These are phyloP conservation scores for Euphorbia celastroides DNA, from an alignment of 441 rosid genomes.

Conservation along the genomic window DNA sequence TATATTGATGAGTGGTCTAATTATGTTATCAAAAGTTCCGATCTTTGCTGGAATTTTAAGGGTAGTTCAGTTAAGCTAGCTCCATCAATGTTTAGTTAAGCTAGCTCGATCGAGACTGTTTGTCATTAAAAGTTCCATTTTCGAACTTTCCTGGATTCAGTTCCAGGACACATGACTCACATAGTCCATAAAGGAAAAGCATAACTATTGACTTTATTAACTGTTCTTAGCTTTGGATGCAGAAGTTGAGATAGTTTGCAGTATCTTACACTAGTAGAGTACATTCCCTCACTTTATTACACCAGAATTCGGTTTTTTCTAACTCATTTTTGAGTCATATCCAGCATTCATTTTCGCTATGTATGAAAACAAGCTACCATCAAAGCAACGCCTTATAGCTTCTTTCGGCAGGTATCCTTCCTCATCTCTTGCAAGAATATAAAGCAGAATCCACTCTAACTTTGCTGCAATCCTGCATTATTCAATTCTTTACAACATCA, in stretches of 20 bases:
- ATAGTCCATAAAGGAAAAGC: no score
- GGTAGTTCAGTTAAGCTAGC: no score
- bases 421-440: conserved; percentile 58
- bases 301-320: not conserved
- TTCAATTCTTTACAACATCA: not conserved
- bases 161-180: no score
- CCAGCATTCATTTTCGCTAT: conserved; percentile 45
- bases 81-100: no score
- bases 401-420: conserved; percentile 67
- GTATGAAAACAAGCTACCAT: conserved; percentile 71
- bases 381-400: conserved; percentile 61
- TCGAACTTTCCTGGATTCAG: no score
- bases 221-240: no score
- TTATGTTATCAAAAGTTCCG: conserved; percentile 53
- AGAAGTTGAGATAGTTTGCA: no score
- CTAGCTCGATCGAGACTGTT: no score
- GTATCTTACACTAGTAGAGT: no score
- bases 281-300: not conserved
- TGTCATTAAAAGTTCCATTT: no score
- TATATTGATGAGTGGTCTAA: conserved; percentile 64
- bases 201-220: no score
- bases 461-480: conserved; percentile 41
- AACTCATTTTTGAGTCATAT: conserved; percentile 14
- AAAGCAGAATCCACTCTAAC: conserved; percentile 56
- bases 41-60: no score